Base-by-base conservation (phyloP, 345 rosid genomes). In the Mercurialis annua region DNA sequence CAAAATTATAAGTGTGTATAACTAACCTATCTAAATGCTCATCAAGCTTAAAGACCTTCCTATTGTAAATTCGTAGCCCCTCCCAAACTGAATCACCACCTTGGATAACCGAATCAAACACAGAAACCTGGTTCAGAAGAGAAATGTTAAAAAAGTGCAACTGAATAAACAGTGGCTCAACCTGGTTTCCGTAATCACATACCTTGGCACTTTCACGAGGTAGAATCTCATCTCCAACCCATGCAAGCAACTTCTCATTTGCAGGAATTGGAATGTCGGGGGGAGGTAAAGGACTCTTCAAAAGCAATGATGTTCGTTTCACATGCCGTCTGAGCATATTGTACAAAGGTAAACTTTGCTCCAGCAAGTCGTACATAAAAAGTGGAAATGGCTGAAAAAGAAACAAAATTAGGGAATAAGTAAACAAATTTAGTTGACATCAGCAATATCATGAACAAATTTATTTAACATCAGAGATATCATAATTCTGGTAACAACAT, bases 61-160 rank as follows among this genome's bases (percentile, higher is more conserved):
- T 83, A 36, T 66, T 76, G 69, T 90, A 88, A 67, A 90, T 65
- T 60, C 96, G 72, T 64, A 92, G 93, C 57, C 98, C 98, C 84
- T 92, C 97, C 98, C 98, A 92, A 55, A 83, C 97, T 18, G 85
- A 90, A 71, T 90, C 93, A 72, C 98, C 96, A 14, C 98, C 97
- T 90, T 90, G 96, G 64, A 92, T 92, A 65, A 88, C 78, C 42
- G 97, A 92, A 78, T 92, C 96, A 76, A 92, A 90, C 17, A 88
- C 93, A 51, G 96, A 88, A 81, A 90, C 97, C 97, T 92, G 66
- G 61, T 36, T 47, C 21, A 38, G 44, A 40, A 47, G 62, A 60
- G 9, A 2, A 11, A 50, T 12, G 44, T 14, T 40, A 14, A 40
- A 40, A 56, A 38, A 69, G 26, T 57, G 42, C 21, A 70, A 43